Conservation (phyloP, 768 basidiomycete genomes). For the Suillus fuscotomentosus region DNA sequence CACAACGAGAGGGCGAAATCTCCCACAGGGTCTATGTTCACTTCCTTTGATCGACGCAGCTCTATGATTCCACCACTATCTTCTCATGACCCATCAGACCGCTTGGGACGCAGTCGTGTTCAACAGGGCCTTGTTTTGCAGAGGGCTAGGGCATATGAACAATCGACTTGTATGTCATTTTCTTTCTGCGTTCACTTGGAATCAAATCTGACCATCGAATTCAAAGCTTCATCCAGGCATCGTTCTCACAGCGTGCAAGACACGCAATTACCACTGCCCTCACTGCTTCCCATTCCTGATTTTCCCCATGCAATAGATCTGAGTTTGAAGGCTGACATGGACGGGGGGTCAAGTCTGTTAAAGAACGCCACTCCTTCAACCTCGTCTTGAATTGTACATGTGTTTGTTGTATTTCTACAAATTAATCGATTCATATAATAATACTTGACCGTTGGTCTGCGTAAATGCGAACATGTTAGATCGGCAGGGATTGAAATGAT, state of each 20-base stretch:
- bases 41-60: constrained; percentile 16
- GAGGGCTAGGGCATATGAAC: constrained; percentile 27
- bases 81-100: constrained; percentile 7
- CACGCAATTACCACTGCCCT: constrained; percentile 40
- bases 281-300: constrained; percentile 30
- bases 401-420: not conserved
- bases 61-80: constrained; percentile 3
- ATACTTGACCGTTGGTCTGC: not conserved
- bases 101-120: constrained; percentile 7
- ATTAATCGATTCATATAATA: not conserved
- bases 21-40: constrained; percentile 8
- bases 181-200: not conserved
- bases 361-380: not conserved
- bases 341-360: constrained; percentile 2
- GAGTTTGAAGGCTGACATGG: constrained; percentile 9
- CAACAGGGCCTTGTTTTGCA: constrained; percentile 25
- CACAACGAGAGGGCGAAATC: constrained; percentile 13
- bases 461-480: not conserved
- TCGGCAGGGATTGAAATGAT: not conserved
- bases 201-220: not conserved
- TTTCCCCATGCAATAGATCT: constrained; percentile 13
- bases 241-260: constrained; percentile 17
- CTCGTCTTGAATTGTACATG: not conserved
- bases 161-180: constrained; percentile 17
- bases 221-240: not conserved